A percentile compares a stretch with the other conserved stretches of the same genome.
Conservation (phyloP, 225 moss, liverwort and hornwort species). For the Pleurozium schreberi region DNA sequence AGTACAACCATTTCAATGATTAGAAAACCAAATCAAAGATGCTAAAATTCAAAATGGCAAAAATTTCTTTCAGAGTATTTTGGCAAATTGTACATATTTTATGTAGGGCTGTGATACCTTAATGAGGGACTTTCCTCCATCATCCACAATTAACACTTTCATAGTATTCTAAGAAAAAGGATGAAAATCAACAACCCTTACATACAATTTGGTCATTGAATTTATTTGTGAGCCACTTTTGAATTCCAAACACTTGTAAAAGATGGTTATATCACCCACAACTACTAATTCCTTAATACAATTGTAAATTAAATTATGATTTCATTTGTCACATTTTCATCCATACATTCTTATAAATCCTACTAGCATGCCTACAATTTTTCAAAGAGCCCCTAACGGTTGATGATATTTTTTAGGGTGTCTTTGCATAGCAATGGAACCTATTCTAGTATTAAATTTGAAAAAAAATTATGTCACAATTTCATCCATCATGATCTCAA, state of each 20-base stretch:
- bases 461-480: neutral
- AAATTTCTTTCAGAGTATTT: neutral
- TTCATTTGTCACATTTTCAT: neutral
- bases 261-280: too few species aligned
- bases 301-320: neutral
- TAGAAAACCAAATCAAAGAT: neutral
- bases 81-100: neutral
- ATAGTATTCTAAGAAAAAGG: too few species aligned
- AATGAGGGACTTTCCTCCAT: neutral
- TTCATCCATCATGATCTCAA: neutral
- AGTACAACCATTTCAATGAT: neutral
- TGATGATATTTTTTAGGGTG: neutral
- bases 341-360: neutral
- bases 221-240: neutral
- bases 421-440: neutral
- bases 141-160: accelerated
- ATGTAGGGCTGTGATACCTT: accelerated
- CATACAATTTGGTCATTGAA: accelerated
- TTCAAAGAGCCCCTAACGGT: too few species aligned
- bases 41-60: neutral
- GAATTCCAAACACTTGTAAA: too few species aligned
- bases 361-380: neutral
- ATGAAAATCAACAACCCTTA: neutral
- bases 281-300: too few species aligned
- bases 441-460: neutral